Conservation (phyloP, 106 monocot genomes). For the Iris macrosiphon region DNA sequence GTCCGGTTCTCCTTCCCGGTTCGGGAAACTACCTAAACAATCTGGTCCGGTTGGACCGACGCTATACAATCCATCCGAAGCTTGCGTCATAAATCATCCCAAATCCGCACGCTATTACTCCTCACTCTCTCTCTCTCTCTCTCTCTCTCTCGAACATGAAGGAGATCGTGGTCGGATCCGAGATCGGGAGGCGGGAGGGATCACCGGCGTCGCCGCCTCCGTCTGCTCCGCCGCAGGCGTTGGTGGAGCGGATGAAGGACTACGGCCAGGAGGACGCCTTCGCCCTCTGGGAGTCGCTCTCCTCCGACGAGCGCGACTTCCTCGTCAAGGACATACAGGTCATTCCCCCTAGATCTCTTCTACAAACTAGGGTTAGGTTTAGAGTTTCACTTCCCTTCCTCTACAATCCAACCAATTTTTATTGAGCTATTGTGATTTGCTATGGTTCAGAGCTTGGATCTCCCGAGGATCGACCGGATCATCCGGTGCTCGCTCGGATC, state of each 20-base stretch:
- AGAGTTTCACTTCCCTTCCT: too few relatives aligned
- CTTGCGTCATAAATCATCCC: too few relatives aligned
- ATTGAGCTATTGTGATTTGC: too few relatives aligned
- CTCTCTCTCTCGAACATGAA: too few relatives aligned
- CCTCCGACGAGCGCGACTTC: conserved; percentile 59
- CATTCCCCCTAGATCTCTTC: not conserved
- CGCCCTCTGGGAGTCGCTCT: conserved; percentile 87
- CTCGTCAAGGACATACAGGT: conserved; percentile 81
- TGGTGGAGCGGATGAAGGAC: conserved; percentile 92
- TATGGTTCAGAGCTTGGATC: conserved; percentile 75
- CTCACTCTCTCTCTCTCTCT: too few relatives aligned
- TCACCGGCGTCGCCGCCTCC: conserved; percentile 16
- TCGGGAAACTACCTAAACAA: too few relatives aligned
- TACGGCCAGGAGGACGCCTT: conserved; percentile 94
- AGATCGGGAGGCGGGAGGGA: conserved; percentile 25
- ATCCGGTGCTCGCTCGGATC: conserved; percentile 87
- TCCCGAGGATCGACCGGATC: conserved; percentile 83
- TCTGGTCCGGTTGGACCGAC: too few relatives aligned
- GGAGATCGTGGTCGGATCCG: conserved; percentile 50
- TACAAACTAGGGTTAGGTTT: too few relatives aligned
- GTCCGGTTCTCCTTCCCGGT: too few relatives aligned
- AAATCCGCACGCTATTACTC: too few relatives aligned
- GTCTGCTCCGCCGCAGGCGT: conserved; percentile 52
- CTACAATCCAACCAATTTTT: too few relatives aligned
- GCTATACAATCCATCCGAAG: too few relatives aligned